A percentile compares a stretch with the other conserved stretches of the same genome.
These are phyloP conservation scores for Alnus glutinosa DNA, from an alignment of 306 rosid genomes.

Conservation along the genomic window DNA sequence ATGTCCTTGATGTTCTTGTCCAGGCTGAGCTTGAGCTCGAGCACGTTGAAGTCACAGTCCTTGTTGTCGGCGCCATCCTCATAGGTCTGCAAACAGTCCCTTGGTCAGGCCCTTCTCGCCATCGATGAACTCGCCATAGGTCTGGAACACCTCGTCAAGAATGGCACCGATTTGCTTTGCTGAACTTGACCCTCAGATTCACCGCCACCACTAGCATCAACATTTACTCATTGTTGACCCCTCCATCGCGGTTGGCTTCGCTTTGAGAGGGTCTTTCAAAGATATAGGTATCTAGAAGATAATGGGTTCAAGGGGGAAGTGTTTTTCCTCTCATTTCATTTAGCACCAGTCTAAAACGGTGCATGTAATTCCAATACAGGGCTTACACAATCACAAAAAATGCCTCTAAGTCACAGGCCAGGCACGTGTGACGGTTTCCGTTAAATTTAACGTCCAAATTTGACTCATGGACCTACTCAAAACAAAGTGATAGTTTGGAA, in stretches of 20 bases:
- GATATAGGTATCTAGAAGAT: too few relatives aligned
- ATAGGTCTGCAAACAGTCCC: slow-evolving; percentile 84
- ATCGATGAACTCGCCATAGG: slow-evolving; percentile 82
- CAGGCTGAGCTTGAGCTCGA: slow-evolving; percentile 61
- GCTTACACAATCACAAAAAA: too few relatives aligned
- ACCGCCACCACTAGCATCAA: slow-evolving; percentile 90
- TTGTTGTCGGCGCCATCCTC: slow-evolving; percentile 97
- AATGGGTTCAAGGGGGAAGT: background rate
- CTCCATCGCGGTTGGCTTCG: slow-evolving; percentile 60
- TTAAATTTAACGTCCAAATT: too few relatives aligned
- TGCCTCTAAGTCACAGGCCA: too few relatives aligned
- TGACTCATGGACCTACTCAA: too few relatives aligned
- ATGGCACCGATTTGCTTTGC: slow-evolving; percentile 97
- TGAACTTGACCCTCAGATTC: slow-evolving; percentile 94
- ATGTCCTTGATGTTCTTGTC: slow-evolving; percentile 43
- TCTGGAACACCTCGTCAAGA: slow-evolving; percentile 86
- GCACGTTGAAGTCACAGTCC: slow-evolving; percentile 94
- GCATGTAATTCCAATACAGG: too few relatives aligned
- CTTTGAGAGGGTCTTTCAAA: background rate
- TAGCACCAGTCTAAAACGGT: background rate
- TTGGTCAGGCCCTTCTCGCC: slow-evolving; percentile 85
- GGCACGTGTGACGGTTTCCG: too few relatives aligned
- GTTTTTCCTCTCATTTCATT: slow-evolving; percentile 23
- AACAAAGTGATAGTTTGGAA: too few relatives aligned
- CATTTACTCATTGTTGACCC: slow-evolving; percentile 86